Conservation (phyloP, 352 stramenopile genomes). For the Plasmopara viticola region DNA sequence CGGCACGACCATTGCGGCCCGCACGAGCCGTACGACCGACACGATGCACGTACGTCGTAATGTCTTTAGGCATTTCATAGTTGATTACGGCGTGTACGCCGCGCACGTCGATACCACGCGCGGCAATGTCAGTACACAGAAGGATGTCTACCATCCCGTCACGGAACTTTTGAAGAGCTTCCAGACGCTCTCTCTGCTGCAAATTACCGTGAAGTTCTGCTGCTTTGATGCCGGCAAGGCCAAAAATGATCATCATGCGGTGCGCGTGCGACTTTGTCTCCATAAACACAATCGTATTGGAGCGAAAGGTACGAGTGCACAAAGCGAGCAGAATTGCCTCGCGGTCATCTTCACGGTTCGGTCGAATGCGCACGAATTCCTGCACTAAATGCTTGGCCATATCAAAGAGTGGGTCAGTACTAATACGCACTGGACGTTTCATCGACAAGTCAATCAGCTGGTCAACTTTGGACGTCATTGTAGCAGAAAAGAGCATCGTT, state of each 20-base stretch:
- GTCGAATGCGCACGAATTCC: conserved; percentile 96
- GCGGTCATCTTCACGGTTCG: conserved; percentile 87
- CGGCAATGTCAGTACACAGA: conserved; percentile 98
- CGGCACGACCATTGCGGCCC: conserved; percentile 87
- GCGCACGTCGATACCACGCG: conserved; percentile 96
- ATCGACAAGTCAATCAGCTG: conserved; percentile 95
- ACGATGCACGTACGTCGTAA: conserved; percentile 98
- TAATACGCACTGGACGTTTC: conserved; percentile 94
- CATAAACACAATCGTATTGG: conserved; percentile 98
- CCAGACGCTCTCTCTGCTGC: conserved; percentile 92
- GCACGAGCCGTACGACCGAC: conserved; percentile 97
- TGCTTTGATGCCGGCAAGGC: conserved; percentile 93
- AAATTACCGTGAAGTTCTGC: conserved; percentile 98
- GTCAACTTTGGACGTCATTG: conserved; percentile 96
- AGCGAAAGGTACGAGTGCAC: conserved; percentile 92
- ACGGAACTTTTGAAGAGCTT: conserved; percentile 95
- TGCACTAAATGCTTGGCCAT: conserved; percentile 95
- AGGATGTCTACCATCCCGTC: conserved; percentile 94
- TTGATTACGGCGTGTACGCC: conserved; percentile 98
- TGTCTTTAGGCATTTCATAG: conserved; percentile 98
- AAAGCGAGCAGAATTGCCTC: conserved; percentile 95
- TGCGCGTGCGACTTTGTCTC: conserved; percentile 96
- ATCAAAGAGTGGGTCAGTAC: conserved; percentile 90
- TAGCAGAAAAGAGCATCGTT: conserved; percentile 99
- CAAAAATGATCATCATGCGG: conserved; percentile 95